Conservation (phyloP, 176 grass and related monocot genomes). For the Eragrostis curvula region DNA sequence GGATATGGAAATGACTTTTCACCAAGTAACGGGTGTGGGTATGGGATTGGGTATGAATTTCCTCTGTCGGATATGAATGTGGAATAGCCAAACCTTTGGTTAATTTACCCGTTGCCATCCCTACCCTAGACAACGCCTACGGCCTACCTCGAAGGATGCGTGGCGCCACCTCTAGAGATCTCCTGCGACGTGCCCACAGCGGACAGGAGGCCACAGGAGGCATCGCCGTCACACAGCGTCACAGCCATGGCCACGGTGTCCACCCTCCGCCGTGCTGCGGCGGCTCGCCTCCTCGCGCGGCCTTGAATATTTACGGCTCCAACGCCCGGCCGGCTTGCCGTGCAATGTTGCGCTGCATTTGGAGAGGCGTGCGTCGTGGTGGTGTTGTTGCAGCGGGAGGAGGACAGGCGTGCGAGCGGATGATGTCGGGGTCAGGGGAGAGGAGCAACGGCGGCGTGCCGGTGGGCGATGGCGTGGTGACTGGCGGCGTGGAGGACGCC, state of each 20-base stretch:
- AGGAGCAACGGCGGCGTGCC: slow-evolving; percentile 18
- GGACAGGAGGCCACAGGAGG: background rate
- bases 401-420: slow-evolving; percentile 24
- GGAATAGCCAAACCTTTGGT: too few species aligned
- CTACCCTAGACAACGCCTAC: too few species aligned
- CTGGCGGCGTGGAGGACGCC: slow-evolving; percentile 58
- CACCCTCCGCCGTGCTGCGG: slow-evolving; percentile 13
- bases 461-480: slow-evolving; percentile 6
- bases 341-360: background rate
- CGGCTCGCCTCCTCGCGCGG: slow-evolving; percentile 17
- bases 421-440: slow-evolving; percentile 38
- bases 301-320: slow-evolving; percentile 31
- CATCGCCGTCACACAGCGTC: slow-evolving; percentile 7
- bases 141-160: background rate
- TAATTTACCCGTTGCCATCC: too few species aligned
- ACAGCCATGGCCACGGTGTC: slow-evolving; percentile 19
- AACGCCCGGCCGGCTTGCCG: background rate
- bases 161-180: slow-evolving; percentile 47
- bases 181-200: slow-evolving; percentile 35
- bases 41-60: too few species aligned
- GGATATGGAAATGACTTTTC: too few species aligned
- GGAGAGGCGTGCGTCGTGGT: background rate
- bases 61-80: too few species aligned
- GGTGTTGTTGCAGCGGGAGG: background rate
- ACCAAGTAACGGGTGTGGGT: too few species aligned